phyloP scores from a whole-genome alignment of 176 grass and related monocot genomes.

The Saccharum officinarum region DNA sequence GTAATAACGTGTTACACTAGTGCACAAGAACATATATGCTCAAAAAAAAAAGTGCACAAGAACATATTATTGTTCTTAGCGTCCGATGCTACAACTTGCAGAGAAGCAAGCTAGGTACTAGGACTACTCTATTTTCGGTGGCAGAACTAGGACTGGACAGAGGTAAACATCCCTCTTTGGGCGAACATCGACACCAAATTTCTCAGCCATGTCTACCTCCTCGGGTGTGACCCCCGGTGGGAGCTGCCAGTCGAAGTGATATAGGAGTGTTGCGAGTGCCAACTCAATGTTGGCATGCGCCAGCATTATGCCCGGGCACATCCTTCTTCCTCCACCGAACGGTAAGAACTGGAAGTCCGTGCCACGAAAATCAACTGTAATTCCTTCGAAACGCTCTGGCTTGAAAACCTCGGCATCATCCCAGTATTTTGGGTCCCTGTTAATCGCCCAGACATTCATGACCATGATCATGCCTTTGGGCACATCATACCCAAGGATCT shows the following conservation, averaged over 20 bases:
- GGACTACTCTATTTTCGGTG: not conserved
- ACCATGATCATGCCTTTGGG: not conserved
- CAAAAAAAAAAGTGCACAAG: too few relatives aligned
- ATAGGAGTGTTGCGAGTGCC: not conserved
- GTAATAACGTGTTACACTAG: too few relatives aligned
- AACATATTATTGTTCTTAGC: too few relatives aligned
- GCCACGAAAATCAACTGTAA: not conserved
- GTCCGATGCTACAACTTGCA: too few relatives aligned
- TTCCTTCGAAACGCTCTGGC: conserved; percentile 14
- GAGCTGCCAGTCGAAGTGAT: conserved; percentile 30
- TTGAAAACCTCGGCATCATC: not conserved
- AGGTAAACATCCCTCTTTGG: conserved; percentile 4
- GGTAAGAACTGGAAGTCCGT: conserved; percentile 5
- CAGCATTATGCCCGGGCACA: not conserved
- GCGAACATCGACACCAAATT: not conserved
- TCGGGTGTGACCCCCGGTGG: not conserved
- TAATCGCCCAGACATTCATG: conserved; percentile 2
- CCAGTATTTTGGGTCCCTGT: conserved; percentile 23
- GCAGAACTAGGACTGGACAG: not conserved
- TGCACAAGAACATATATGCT: too few relatives aligned
- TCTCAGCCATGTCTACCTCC: not conserved
- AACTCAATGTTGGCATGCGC: conserved; percentile 11
- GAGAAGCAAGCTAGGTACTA: too few relatives aligned
- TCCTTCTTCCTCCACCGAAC: conserved; percentile 2
- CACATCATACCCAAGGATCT: conserved; percentile 1